Evolutionary conservation across 495 filamentous ascomycete genomes (phyloP), one percentile per base, ranked within the genome.

Genomic region (Chaetomium tenue): DNA sequence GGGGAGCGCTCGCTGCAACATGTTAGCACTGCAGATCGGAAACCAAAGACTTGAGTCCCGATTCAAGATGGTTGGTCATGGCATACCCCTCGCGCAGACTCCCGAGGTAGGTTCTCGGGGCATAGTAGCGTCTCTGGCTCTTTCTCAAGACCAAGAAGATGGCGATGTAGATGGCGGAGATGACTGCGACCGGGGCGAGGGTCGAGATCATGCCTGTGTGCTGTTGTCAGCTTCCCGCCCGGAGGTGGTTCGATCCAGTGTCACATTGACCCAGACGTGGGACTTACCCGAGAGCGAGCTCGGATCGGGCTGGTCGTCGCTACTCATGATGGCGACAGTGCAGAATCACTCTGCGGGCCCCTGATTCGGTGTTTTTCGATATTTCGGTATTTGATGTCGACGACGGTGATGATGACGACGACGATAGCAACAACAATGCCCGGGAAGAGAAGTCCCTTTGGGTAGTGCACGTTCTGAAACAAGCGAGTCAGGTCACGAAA

Each of bases 91-190:
- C 78, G 46, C 83, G 83, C 67, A 96, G 72, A 63, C 81, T 88
- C 33, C 91, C 89, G 42, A 98, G 77, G 74, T 93, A 96, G 25
- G 91, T 93, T 76, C 93, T 84, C 3, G 94, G 94, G 56, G 90
- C 87, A 80, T 98, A 98, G 76, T 84, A 88, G 52, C 93, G 85
- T 62, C 81, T 84, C 56, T 93, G 81, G 52, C 79, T 88, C 64
- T 78, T 82, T 33, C 94, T 87, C 62, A 98, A 78, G 61, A 94
- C 72, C 57, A 96, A 75, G 82, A 97, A 98, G 54, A 91, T 68
- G 26, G 78, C 40, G 37, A 91, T 61, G 76, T 92, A 91, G 63
- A 85, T 76, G 42, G 68, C 74, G 11, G 91, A 87, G 68, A 88
- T 71, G n/a, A 90, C 64, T 18, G 86, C 71, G 47, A 89, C 84